Percentiles rank a stretch among this genome's conserved stretches.
Conservation (phyloP, 495 filamentous ascomycete species). For the Bryoglossum gracile region DNA sequence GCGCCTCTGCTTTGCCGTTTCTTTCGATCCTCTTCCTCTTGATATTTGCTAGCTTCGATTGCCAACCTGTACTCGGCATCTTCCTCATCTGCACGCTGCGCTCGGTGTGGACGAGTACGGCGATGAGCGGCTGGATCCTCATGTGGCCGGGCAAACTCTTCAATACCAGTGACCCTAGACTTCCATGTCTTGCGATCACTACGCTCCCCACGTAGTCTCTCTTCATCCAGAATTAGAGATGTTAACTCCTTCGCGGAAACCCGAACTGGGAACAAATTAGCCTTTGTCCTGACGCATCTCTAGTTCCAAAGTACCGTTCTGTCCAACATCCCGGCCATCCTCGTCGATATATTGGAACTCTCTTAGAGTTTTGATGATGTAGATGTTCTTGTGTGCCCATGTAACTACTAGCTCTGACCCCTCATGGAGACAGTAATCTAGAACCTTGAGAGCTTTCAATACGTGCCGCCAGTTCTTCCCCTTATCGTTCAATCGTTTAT, state of each 20-base stretch:
- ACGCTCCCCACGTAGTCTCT: conserved; percentile 83
- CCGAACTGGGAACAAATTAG: conserved; percentile 55
- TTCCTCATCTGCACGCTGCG: conserved; percentile 62
- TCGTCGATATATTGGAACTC: conserved; percentile 97
- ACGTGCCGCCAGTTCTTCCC: conserved; percentile 99
- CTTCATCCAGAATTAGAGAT: conserved; percentile 89
- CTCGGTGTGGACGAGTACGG: conserved; percentile 33
- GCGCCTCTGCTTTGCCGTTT: conserved; percentile 64
- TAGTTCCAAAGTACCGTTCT: conserved; percentile 71
- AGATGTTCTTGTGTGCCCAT: conserved; percentile 96
- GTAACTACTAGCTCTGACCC: conserved; percentile 95
- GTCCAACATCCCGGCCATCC: conserved; percentile 87
- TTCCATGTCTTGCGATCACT: conserved; percentile 94
- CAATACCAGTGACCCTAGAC: conserved; percentile 85
- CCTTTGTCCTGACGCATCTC: conserved; percentile 9
- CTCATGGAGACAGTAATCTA: conserved; percentile 97
- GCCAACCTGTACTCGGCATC: conserved; percentile 90
- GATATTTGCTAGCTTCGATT: conserved; percentile 91
- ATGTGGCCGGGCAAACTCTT: conserved; percentile 58
- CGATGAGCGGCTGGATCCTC: conserved; percentile 38
- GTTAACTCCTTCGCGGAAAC: conserved; percentile 96
- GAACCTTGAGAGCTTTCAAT: conserved; percentile 92
- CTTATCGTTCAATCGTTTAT: conserved; percentile 98
- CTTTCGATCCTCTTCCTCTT: conserved; percentile 88
- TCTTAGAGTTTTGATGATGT: conserved; percentile 95